Evolutionary conservation across 2,329 filamentous ascomycete genomes (phyloP).

Genomic region (Chrysosphaeria jannelii): DNA sequence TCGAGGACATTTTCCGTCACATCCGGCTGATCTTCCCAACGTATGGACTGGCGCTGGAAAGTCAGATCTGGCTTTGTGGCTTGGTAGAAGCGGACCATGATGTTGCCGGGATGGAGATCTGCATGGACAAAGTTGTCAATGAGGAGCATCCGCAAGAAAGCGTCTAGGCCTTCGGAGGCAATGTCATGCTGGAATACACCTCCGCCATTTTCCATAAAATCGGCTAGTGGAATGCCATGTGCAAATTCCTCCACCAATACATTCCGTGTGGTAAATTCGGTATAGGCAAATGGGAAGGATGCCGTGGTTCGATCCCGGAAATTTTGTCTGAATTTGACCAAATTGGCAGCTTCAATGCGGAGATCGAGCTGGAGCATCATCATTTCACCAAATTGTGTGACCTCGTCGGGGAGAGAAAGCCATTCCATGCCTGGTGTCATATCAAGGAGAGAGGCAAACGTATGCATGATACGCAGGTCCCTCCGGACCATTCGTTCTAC

Average conservation of each 20-base stretch:
- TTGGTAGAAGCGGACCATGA: conserved; percentile 97
- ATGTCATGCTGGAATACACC: conserved; percentile 86
- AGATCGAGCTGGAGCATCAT: conserved; percentile 94
- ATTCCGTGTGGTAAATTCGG: conserved; percentile 71
- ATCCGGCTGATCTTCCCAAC: conserved; percentile 25
- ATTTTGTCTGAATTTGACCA: conserved; percentile 64
- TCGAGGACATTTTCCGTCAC: conserved; percentile 69
- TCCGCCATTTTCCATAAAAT: conserved; percentile 73
- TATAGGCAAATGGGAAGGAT: conserved; percentile 91
- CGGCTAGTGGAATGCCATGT: conserved; percentile 68
- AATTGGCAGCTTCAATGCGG: conserved; percentile 75
- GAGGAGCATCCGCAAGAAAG: conserved; percentile 84
- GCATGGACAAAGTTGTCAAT: conserved; percentile 96
- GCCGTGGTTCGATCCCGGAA: conserved; percentile 73
- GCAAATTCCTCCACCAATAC: conserved; percentile 90
- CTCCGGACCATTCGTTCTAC: conserved; percentile 76
- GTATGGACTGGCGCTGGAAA: neutral
- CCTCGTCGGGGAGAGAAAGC: conserved; percentile 87
- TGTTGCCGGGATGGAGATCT: conserved; percentile 88
- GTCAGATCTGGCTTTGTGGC: conserved; percentile 37
- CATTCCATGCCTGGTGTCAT: conserved; percentile 82
- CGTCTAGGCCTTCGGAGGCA: conserved; percentile 78
- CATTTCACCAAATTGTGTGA: conserved; percentile 86
- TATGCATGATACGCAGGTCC: conserved; percentile 76
- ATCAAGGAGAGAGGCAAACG: conserved; percentile 67